Evolutionary conservation across 2,329 filamentous ascomycete species (phyloP), one percentile per base, ranked within the genome.

Genomic region (Monosporascus ibericus): DNA sequence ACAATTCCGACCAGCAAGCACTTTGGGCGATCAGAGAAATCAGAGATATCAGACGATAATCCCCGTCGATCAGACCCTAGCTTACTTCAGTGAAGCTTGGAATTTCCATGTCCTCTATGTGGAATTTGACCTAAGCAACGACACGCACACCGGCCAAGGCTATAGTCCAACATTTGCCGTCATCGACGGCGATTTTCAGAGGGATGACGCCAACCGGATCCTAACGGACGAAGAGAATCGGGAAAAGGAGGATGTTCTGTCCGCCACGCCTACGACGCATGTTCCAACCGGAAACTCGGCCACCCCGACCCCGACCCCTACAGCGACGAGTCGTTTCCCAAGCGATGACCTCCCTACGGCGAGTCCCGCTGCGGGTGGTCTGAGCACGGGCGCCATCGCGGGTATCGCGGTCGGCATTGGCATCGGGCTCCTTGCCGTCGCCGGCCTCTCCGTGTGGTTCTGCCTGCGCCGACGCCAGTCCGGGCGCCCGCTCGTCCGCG

Each of bases 371-470:
- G 11, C 18, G 18, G 9, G 27, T 30, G 55, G 55, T 18, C 51
- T 67, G 14, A 55, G 52, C 15, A 55, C 56, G 20, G 65, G 65
- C 18, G 56, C 64, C 36, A 65, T 66, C 39, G 63, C 48, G 11
- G 62, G 63, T n/a, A 64, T 65, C 27, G 60, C 55, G 4, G 56
- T 63, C 3, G 63, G 58, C 34, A 60, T 56, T 36, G 42, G 34
- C 20, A 51, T 55, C 6, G 56, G 65, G 6, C 69, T 68, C 14
- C 61, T 79, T 6, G 60, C 71, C 15, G 51, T 78, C 44, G 54
- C 76, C 57, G 70, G 61, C 5, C 65, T 60, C 3, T 56, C 76
- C 7, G 57, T 66, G 22, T 81, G 71, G 69, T 73, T 75, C 48
- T 64, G 56, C 51, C 59, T 75, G 27, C 72, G 72, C 17, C 73